Base-by-base conservation (phyloP, 495 filamentous ascomycete species). In the Lentithecium fluviatile region DNA sequence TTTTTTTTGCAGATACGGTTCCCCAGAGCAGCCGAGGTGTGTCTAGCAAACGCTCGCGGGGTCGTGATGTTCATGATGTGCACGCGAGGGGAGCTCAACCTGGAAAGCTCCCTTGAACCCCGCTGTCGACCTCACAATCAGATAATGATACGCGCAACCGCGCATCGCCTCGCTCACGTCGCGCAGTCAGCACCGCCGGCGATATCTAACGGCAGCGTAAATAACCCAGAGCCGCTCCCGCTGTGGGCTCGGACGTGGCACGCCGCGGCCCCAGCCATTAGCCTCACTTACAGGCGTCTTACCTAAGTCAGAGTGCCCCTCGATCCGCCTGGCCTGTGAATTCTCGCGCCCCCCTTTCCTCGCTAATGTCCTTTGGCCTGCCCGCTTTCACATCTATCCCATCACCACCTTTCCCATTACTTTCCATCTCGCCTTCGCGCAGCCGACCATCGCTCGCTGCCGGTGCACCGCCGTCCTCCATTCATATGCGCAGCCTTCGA, bases 401-500 rank as follows among this genome's bases (percentile, higher is more conserved):
- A 56, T 42, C 38, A n/a, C 37, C 19, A 29, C 53, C 29, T 45
- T 38, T 32, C 26, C 13, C 53, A 36, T 37, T 53, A n/a, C 15
- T 45, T 42, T 45, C 38, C 38, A 45, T 45, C 53, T 46, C 38
- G 40, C 40, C 40, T 20, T 47, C 36, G 43, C 29, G 19, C 29
- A 13, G 17, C 42, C 17, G 43, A 26, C 20, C 40, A 12, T 46
- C 62, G 29, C 29, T 51, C 62, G 52, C 56, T 43, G 32, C 65
- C 20, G 34, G 53, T 15, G 13, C 32, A 15, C 65, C 60, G 65
- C 57, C 54, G 40, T 51, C n/a, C 47, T 34, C 47, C n/a, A 23
- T 60, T 45, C 48, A 60, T 64, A 43, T 43, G 40, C 13, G 40
- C 48, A 60, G 25, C 51, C 45, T 19, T 46, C 56, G 24, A 60